These are phyloP conservation scores for Lichina pygmaea DNA, from an alignment of 495 filamentous ascomycete species.

Conservation along the genomic window DNA sequence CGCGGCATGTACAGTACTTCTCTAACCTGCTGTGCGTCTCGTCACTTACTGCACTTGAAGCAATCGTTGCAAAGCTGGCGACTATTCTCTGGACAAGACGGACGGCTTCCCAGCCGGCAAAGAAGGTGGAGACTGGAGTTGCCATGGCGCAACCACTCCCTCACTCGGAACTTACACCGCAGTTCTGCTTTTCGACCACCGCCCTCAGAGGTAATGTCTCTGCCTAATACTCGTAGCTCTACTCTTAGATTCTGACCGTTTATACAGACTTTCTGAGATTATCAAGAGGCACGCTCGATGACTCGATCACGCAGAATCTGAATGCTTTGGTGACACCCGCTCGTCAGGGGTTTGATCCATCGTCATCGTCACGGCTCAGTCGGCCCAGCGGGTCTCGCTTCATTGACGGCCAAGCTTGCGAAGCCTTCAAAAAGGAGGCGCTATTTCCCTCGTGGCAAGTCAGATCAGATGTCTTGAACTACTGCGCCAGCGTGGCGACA, in stretches of 20 bases:
- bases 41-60: no score
- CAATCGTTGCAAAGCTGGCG: not conserved
- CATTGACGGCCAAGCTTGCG: slow-evolving; percentile 36
- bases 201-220: slow-evolving; percentile 45
- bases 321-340: slow-evolving; percentile 72
- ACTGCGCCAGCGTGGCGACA: slow-evolving; percentile 73
- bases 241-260: no score
- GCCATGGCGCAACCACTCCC: slow-evolving; percentile 34
- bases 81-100: not conserved
- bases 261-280: slow-evolving; percentile 68
- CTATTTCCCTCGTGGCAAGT: slow-evolving; percentile 76
- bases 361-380: slow-evolving; percentile 30
- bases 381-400: slow-evolving; percentile 12
- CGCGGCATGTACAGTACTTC: no score
- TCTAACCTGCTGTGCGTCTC: no score
- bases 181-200: slow-evolving; percentile 80
- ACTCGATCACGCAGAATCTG: slow-evolving; percentile 76
- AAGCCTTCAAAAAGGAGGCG: slow-evolving; percentile 46
- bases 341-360: slow-evolving; percentile 44
- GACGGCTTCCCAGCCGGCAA: not conserved
- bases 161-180: slow-evolving; percentile 44
- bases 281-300: slow-evolving; percentile 66
- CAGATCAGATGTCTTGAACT: slow-evolving; percentile 62
- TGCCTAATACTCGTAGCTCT: not conserved
- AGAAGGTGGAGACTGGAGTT: not conserved